Base-by-base conservation (phyloP, 306 rosid species). In the Potentilla sterilis region DNA sequence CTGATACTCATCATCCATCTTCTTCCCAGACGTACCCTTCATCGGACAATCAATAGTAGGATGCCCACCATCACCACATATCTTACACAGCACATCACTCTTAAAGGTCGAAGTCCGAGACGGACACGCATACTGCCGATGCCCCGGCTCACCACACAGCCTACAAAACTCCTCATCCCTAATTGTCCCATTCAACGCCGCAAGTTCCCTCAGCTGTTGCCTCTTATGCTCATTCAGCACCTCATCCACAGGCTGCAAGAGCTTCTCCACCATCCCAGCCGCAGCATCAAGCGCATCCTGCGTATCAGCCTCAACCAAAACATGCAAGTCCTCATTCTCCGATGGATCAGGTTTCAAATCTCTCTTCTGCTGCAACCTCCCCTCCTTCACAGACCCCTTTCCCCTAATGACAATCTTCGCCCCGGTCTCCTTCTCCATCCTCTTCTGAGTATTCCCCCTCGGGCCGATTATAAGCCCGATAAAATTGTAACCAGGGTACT, bases 31-130 rank as follows among this genome's bases (percentile, higher is more conserved):
- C 7, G 89, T 86, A 10, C 99, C 97, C 86, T 95, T 95, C 82
- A 95, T 96, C 0, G 99, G 99, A 78, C 99, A 95, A 83, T 95
- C 99, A 52, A 95, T 95, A 57, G 92, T 92, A 0, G 97, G 99
- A 67, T 95, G 99, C 58, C 99, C 99, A 77, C 97, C 99, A 87
- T 95, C 99, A 46, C 99, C 99, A 80, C 97, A 95, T 69, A 89
- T 89, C 84, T 95, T 95, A 81, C 99, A 95, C 9, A 92, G 92
- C 55, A 95, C 99, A 24, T 86, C 89, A 40, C 89, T 95, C 91
- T 95, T 95, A 74, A 95, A 95, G 1, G 99, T 95, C 0, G 99
- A 89, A 21, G 96, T 86, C 9, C 97, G 87, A 0, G 99, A 88
- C 6, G 99, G 99, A 77, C 97, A 95, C 0, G 99, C 99, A 78